Base-by-base conservation (phyloP, 208 protist genomes). In the Leishmania mexicana region DNA sequence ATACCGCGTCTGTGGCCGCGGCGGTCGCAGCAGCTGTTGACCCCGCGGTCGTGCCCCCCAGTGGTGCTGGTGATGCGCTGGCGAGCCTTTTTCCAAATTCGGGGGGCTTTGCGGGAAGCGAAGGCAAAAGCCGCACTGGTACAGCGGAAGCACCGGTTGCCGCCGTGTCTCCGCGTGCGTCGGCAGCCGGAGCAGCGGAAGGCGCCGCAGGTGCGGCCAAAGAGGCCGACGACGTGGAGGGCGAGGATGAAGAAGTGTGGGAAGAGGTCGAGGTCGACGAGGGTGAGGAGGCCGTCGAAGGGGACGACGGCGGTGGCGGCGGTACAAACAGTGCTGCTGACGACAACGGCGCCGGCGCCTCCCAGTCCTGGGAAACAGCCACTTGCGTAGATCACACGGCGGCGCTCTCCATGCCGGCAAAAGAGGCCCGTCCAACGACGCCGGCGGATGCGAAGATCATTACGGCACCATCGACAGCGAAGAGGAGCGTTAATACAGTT, bases 241-340 rank as follows among this genome's bases (percentile, higher is more conserved):
- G 13, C 47, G 31, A 40, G 19, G 74, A 70, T 28, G 54, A 47
- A 17, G 57, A 65, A 17, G 81, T 38, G 8, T 71, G 31, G 35
- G 80, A 78, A 28, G 79, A 81, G 76, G 75, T 71, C 28, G 84
- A 87, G 76, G 71, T 79, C 31, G 83, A 75, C 38, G 83, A 77
- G 57, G 72, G 58, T 31, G 80, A 49, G 35, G 78, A 65, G n/a
- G 53, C 31, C 17, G 78, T 47, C 31, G 67, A 60, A n/a, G 51
- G 51, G 40, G 67, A 24, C 17, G 67, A 53, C 45, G 40, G 67
- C 78, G 73, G 73, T 28, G 53, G 51, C 11, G n/a, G 10, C 53
- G 28, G 58, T 2, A 64, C 58, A 17, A 40, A 24, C 62, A 68
- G 31, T 19, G 62, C 62, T 68, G 31, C 31, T 40, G 62, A 35